Percentiles rank a stretch among this genome's conserved stretches.
Conservation (phyloP, 2,329 filamentous ascomycete species). For the Neopestalotiopsis rosae region DNA sequence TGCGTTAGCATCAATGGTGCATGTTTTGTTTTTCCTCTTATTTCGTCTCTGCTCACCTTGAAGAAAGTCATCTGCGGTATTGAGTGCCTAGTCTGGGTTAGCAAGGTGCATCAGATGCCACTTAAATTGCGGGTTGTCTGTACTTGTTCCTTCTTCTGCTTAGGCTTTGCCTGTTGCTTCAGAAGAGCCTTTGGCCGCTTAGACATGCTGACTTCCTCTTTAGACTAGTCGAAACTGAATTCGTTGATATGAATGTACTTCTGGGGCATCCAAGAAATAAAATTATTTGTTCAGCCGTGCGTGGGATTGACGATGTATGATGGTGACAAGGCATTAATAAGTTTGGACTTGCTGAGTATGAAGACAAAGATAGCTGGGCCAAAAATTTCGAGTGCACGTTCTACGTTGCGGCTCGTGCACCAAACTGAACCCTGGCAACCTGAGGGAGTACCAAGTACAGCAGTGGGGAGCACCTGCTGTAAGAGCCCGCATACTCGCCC, state of each 20-base stretch:
- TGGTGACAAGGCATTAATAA: background rate
- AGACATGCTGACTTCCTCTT: constrained; percentile 8
- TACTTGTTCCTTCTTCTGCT: constrained; percentile 28
- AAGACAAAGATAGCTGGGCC: background rate
- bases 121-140: background rate
- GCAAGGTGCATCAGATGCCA: background rate
- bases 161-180: constrained; percentile 26
- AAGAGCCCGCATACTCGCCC: background rate
- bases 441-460: background rate
- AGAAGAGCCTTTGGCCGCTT: constrained; percentile 23
- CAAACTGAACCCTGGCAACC: background rate
- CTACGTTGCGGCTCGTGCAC: background rate
- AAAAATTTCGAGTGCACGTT: constrained; percentile 7
- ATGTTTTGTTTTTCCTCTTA: background rate
- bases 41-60: constrained; percentile 48
- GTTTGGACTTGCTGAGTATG: background rate
- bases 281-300: background rate
- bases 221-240: accelerated
- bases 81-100: constrained; percentile 49
- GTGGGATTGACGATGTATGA: background rate
- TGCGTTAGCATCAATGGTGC: constrained; percentile 12
- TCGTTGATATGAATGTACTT: background rate
- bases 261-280: background rate
- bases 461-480: no score
- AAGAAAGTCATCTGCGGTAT: constrained; percentile 71